Evolutionary conservation across 208 protist species (phyloP), one percentile per base, ranked within the genome.

Genomic region (Crithidia mellificae): DNA sequence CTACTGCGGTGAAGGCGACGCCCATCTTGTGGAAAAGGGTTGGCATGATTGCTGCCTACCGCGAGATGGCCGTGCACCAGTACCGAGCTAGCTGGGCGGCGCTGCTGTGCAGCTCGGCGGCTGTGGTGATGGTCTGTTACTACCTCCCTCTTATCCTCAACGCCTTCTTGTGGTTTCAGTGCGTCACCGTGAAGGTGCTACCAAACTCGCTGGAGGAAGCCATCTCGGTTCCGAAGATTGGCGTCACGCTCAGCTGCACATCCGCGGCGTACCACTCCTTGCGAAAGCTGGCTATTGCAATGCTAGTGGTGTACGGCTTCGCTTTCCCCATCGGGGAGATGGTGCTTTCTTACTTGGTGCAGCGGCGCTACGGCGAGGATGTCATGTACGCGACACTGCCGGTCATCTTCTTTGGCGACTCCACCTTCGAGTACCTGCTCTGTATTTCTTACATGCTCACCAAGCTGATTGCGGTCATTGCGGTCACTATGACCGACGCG

Each of bases 151-250:
- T 71, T 6, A 29, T 67, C 2, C 6, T 71, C 19, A 49, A 66
- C 29, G 51, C 63, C n/a, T 58, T 77, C 22, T 29, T 67, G 51
- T 77, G 71, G 71, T 58, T 66, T 50, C 62, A 38, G n/a, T 77
- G 71, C 32, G 25, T 63, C 12, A 30, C 47, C 24, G 29, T 77
- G 29, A 20, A n/a, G 17, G 44, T 63, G 2, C 2, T 2, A 2
- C 24, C n/a, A 0, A n/a, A 29, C 50, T 34, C 36, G 8, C 39
- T 32, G 1, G 14, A 15, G 17, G 43, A 57, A 7, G 34, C 1
- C 25, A 51, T 43, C 4, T 17, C 32, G 2, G 32, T 77, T 19
- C 38, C 71, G 11, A 58, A 8, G 47, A 55, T 44, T 11, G 49
- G 56, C 41, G 38, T 58, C 32, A 56, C 29, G n/a, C 5, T 71